These are phyloP conservation scores for Verruconis gallopava DNA, from an alignment of 2,329 filamentous ascomycete genomes.

Conservation along the genomic window DNA sequence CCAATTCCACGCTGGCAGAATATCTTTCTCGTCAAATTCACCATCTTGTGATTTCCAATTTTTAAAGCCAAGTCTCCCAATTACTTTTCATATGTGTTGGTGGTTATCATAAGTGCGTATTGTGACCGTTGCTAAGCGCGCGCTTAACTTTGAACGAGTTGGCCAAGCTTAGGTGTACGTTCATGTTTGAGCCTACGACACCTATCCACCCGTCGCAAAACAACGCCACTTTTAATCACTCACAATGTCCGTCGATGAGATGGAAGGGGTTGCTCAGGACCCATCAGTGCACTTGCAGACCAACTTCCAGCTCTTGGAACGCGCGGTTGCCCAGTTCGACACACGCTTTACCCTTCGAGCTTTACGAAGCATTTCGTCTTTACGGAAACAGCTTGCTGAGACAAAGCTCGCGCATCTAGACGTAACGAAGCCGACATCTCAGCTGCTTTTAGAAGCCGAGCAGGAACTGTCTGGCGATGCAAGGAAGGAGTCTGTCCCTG, in stretches of 20 bases:
- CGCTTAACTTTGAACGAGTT: no score
- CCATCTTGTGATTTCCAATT: no score
- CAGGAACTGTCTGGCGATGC: slow-evolving; percentile 57
- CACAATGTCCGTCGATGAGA: slow-evolving; percentile 10
- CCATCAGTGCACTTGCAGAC: slow-evolving; percentile 67
- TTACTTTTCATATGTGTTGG: no score
- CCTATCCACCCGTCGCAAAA: no score
- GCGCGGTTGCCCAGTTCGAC: slow-evolving; percentile 86
- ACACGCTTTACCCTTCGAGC: slow-evolving; percentile 89
- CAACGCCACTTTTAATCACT: no score
- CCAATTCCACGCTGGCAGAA: no score
- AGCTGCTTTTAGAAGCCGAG: slow-evolving; percentile 37
- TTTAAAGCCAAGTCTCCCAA: no score
- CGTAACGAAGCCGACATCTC: slow-evolving; percentile 51
- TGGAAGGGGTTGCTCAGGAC: slow-evolving; percentile 8
- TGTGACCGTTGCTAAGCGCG: no score
- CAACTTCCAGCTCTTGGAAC: slow-evolving; percentile 84
- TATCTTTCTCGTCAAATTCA: no score
- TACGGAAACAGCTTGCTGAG: slow-evolving; percentile 79
- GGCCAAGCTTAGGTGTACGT: no score
- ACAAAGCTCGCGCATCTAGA: slow-evolving; percentile 51
- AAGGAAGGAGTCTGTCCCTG: slow-evolving; percentile 66
- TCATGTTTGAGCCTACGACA: no score
- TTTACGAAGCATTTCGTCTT: slow-evolving; percentile 84
- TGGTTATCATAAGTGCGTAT: no score